These are phyloP conservation scores for Gossypium davidsonii DNA, from an alignment of 441 rosid species.

Conservation along the genomic window DNA sequence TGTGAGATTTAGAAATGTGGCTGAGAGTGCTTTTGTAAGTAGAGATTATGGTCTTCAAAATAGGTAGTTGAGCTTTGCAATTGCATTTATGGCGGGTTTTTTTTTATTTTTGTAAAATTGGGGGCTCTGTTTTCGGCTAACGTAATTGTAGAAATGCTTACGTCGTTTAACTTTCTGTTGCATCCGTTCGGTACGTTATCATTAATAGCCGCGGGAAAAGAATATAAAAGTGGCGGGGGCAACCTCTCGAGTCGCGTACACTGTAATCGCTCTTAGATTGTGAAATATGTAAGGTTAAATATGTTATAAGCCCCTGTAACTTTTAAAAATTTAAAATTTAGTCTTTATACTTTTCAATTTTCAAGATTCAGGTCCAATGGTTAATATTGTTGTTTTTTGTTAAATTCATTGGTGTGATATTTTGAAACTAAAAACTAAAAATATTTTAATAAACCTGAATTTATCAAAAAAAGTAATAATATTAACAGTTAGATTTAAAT, in stretches of 20 bases:
- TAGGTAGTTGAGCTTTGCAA: conserved; percentile 48
- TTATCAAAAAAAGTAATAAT: no score
- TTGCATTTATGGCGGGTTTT: conserved; percentile 47
- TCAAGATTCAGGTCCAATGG: no score
- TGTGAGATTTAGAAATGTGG: conserved; percentile 8
- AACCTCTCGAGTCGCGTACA: not conserved
- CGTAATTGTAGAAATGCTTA: not conserved
- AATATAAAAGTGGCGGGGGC: conserved; percentile 2
- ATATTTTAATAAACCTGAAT: no score
- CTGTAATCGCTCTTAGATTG: not conserved
- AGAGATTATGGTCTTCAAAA: conserved; percentile 24
- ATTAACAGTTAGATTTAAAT: no score
- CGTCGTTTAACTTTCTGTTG: not conserved
- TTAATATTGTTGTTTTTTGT: no score
- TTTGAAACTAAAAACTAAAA: no score
- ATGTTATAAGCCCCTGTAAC: no score
- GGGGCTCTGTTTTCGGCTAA: not conserved
- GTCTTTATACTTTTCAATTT: no score
- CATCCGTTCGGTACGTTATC: conserved; percentile 29
- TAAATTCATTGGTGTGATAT: no score
- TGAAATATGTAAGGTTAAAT: not conserved
- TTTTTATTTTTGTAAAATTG: not conserved
- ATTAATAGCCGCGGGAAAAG: conserved; percentile 74
- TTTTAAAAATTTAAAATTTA: no score
- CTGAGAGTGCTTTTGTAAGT: conserved; percentile 1